Evolutionary conservation across 306 rosid genomes (phyloP), one percentile per base, ranked within the genome.

Genomic region (Alnus rubra): DNA sequence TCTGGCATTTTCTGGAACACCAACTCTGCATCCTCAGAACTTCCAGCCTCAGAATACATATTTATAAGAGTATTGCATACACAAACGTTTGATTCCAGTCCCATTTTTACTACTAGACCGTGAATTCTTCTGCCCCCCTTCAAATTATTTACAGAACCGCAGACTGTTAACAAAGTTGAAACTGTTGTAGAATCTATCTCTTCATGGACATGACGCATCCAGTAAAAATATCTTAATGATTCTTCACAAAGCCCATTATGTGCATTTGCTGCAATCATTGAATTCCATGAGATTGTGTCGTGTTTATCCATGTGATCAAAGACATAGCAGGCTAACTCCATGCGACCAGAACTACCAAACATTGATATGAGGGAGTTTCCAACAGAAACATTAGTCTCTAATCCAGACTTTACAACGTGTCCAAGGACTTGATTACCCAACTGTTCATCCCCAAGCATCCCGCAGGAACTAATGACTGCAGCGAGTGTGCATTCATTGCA

Each of bases 281-380:
- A 92, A 78, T 95, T 95, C 98, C 98, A 95, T 15, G 98, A 89
- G 80, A 95, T 88, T 28, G 94, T 88, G 86, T 95, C 97, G 37
- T 74, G 88, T 72, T 86, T 90, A 76, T 74, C 83, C 97, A 92
- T 95, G 78, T 82, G 80, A 88, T 84, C 73, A 72, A 95, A 95
- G 49, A 95, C 89, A 82, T 58, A 68, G 77, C 83, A 80, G 1
- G 98, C 97, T 82, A 84, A 96, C 28, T 84, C 75, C 51, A 88
- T 74, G 44, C 86, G 75, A 58, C 86, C 83, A 75, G 75, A 92
- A 75, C 82, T 87, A 75, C 97, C 92, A 79, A 86, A 88, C 98
- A 95, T 92, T 56, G 87, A 85, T 81, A 92, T 67, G 48, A 95
- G 96, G 53, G 98, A 84, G 78, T 95, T 95, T 23, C 71, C 93